These are phyloP conservation scores for Citropsis articulata DNA, from an alignment of 345 rosid species.

Conservation along the genomic window DNA sequence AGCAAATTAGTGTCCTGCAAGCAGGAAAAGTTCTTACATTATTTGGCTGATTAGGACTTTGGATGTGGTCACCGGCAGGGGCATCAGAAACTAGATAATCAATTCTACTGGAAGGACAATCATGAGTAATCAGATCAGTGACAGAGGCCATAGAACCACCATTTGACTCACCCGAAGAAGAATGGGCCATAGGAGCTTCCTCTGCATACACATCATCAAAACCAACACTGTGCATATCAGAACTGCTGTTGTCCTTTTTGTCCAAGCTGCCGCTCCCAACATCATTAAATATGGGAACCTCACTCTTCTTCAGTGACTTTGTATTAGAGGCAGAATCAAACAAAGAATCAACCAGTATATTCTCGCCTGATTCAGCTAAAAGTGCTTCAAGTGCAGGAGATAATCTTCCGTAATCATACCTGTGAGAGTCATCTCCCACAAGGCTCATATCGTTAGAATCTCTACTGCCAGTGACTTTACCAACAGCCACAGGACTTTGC, in stretches of 20 bases:
- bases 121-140: conserved; percentile 16
- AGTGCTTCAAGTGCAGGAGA: conserved; percentile 76
- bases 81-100: conserved; percentile 14
- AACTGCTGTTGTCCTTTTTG: conserved; percentile 15
- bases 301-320: conserved; percentile 16
- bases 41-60: conserved; percentile 24
- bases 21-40: conserved; percentile 24
- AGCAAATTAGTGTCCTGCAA: not conserved
- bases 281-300: conserved; percentile 21
- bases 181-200: conserved; percentile 20
- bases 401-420: conserved; percentile 63
- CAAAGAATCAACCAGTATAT: conserved; percentile 21
- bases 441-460: conserved; percentile 91
- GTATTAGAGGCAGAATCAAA: conserved; percentile 19
- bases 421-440: conserved; percentile 55
- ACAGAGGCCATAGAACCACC: conserved; percentile 17
- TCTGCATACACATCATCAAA: conserved; percentile 25
- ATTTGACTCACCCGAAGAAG: conserved; percentile 27
- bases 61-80: conserved; percentile 9
- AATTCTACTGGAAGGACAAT: conserved; percentile 7
- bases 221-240: conserved; percentile 20
- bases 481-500: conserved; percentile 27
- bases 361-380: conserved; percentile 50
- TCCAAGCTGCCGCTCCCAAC: conserved; percentile 15
- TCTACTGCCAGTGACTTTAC: conserved; percentile 52